phyloP scores from a whole-genome alignment of 2,329 filamentous ascomycete genomes.

The Ceratocystis variospora region DNA sequence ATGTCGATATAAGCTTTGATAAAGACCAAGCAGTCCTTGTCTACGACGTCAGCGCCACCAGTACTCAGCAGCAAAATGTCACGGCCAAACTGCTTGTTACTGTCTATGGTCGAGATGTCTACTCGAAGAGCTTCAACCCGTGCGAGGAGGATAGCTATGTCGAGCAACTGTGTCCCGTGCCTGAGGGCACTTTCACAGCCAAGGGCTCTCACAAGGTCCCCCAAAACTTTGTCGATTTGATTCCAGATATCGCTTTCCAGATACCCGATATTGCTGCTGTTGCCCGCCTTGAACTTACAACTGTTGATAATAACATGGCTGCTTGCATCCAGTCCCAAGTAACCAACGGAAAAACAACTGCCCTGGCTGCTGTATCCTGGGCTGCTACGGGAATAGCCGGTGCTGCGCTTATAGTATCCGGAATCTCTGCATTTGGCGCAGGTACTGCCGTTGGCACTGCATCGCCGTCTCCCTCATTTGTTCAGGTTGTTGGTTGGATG shows the following conservation, averaged over 20 bases:
- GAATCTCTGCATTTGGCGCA: conserved; percentile 53
- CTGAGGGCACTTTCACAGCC: conserved; percentile 59
- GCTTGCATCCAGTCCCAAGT: conserved; percentile 75
- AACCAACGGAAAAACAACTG: conserved; percentile 73
- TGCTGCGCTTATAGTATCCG: conserved; percentile 62
- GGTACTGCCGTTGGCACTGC: conserved; percentile 39
- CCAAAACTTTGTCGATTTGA: conserved; percentile 52
- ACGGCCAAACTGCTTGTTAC: conserved; percentile 60
- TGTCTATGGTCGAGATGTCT: conserved; percentile 74
- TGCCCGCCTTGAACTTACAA: conserved; percentile 62
- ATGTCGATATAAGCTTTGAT: conserved; percentile 67
- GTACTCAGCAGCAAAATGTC: conserved; percentile 61
- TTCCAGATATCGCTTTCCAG: conserved; percentile 78
- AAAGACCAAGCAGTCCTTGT: conserved; percentile 55
- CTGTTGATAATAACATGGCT: conserved; percentile 43
- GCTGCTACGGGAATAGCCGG: conserved; percentile 72
- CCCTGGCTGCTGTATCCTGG: conserved; percentile 64
- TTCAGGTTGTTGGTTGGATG: conserved; percentile 77
- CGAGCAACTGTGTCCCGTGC: conserved; percentile 70
- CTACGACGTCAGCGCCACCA: conserved; percentile 74
- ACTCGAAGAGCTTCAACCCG: conserved; percentile 68
- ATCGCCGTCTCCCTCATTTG: conserved; percentile 63
- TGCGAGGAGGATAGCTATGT: conserved; percentile 52
- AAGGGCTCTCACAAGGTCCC: conserved; percentile 60
- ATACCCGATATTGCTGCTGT: conserved; percentile 81